phyloP scores from a whole-genome alignment of 176 grass and related monocot genomes.

The Puya raimondii region DNA sequence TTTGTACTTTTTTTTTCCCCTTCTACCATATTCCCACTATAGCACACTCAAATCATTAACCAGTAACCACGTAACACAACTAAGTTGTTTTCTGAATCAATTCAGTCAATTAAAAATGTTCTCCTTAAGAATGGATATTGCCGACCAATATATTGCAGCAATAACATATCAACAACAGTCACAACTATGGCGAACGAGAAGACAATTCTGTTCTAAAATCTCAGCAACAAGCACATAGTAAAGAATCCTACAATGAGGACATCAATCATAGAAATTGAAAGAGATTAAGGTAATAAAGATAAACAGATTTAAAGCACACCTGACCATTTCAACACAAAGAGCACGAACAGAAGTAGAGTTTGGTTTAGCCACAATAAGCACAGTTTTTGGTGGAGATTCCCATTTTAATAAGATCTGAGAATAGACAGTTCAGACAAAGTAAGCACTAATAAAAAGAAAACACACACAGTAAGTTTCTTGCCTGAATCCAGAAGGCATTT shows the following conservation, averaged over 20 bases:
- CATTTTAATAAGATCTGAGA: constrained; percentile 93
- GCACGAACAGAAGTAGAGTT: constrained; percentile 67
- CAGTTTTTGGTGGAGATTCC: constrained; percentile 83
- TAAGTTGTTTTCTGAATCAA: no score
- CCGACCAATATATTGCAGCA: not conserved
- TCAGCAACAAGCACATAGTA: no score
- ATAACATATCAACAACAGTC: no score
- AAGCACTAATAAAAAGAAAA: not conserved
- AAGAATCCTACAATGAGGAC: not conserved
- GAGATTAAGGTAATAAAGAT: not conserved
- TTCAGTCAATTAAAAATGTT: no score
- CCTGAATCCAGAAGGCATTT: not conserved
- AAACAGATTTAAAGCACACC: constrained; percentile 41
- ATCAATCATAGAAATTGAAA: constrained; percentile 4
- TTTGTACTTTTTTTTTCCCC: no score
- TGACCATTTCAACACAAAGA: constrained; percentile 68
- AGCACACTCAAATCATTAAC: no score
- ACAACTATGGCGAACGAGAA: no score
- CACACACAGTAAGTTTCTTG: not conserved
- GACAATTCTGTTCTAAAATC: no score
- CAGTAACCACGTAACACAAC: no score
- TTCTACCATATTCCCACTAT: no score
- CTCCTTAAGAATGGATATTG: no score
- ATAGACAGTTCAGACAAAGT: not conserved
- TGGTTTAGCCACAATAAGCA: constrained; percentile 91